These are phyloP conservation scores for Ogataea thermomethanolica DNA, from an alignment of 805 yeast genomes.

Conservation along the genomic window DNA sequence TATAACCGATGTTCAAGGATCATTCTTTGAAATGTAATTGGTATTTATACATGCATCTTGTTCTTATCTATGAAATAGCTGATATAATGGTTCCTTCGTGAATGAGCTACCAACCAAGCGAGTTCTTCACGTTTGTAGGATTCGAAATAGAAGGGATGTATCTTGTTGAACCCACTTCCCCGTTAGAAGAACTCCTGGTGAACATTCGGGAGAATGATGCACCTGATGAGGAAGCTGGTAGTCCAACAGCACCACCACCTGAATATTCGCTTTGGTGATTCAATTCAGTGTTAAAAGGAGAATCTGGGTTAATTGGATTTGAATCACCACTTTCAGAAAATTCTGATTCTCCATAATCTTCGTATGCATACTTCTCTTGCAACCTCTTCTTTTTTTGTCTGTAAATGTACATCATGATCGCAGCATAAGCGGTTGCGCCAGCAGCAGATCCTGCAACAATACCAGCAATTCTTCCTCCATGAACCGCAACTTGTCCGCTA, in stretches of 20 bases:
- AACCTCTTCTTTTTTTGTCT: conserved; percentile 36
- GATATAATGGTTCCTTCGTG: background rate
- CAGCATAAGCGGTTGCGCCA: conserved; percentile 68
- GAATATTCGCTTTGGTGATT: conserved; percentile 7
- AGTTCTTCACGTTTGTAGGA: conserved; percentile 68
- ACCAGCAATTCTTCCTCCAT: conserved; percentile 54
- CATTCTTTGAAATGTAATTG: no score
- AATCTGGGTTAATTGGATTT: background rate
- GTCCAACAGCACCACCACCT: conserved; percentile 7
- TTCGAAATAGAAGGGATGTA: conserved; percentile 52
- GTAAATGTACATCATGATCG: conserved; percentile 53
- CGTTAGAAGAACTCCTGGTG: conserved; percentile 12
- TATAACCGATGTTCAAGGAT: conserved; percentile 1
- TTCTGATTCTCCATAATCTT: conserved; percentile 8
- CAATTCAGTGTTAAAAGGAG: conserved; percentile 1
- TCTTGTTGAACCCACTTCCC: conserved; percentile 22
- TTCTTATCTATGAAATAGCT: conserved; percentile 4
- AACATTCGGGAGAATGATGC: conserved; percentile 16
- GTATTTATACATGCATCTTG: background rate
- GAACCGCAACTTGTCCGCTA: conserved; percentile 14
- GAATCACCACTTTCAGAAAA: conserved; percentile 6
- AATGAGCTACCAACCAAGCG: conserved; percentile 62
- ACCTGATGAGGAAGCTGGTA: conserved; percentile 16
- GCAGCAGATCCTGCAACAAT: conserved; percentile 78
- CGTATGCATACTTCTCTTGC: conserved; percentile 11